Base-by-base conservation (phyloP, 495 filamentous ascomycete genomes). In the Aspergillus nidulans region DNA sequence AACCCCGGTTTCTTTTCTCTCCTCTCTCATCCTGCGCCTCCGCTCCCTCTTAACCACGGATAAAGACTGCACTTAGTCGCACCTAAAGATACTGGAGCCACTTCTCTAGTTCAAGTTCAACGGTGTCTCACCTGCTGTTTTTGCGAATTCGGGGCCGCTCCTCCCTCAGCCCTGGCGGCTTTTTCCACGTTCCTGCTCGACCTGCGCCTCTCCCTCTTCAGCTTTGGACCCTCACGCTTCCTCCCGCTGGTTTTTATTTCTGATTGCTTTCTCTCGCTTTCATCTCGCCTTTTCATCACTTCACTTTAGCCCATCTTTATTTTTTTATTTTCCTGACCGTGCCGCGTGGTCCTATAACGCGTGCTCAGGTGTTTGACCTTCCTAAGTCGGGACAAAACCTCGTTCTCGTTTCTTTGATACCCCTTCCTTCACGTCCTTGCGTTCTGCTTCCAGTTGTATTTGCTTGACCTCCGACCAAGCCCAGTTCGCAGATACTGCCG, bases 121-220 rank as follows among this genome's bases (percentile, higher is more conserved):
- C 30, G 28, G 45, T 48, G 49, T 52, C 40, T 53, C 47, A 59
- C 42, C 52, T 12, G 19, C 45, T 51, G 40, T 50, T 26, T 47
- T 24, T 56, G 45, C 44, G 39, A 34, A 48, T 52, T 40, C 50
- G 18, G 63, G 66, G 57, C 24, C n/a, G n/a, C 59, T 54, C 57
- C 55, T 57, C 30, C 32, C 19, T 67, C 50, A 62, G 69, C 66
- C 67, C 69, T 71, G 70, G 69, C 28, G 69, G 69, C 60, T 66
- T 66, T 42, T 53, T 69, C 51, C 67, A 69, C 56, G 58, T 66
- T 58, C 68, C 62, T 51, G 58, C 62, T 53, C 43, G 63, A 40
- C 52, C 57, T 49, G 45, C 58, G 52, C 56, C 52, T 53, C 48
- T 57, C 55, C 34, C 20, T 49, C 40, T n/a, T 49, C 49, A 57